Evolutionary conservation across 2,329 filamentous ascomycete species (phyloP), one percentile per base, ranked within the genome.

Genomic region (Knufia petricola): DNA sequence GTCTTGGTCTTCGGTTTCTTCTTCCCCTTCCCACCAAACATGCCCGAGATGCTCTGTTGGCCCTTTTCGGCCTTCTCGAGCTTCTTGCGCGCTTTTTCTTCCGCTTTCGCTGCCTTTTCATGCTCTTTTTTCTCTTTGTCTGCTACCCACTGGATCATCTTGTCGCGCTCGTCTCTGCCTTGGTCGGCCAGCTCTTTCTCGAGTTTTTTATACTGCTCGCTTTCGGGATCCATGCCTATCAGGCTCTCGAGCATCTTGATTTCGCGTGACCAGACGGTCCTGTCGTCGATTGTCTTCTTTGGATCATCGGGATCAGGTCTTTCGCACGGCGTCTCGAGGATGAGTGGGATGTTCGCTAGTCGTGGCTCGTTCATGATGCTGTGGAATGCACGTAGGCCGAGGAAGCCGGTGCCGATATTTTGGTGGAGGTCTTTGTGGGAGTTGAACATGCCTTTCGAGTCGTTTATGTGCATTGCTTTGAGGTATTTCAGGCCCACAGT

Each of bases 311-410:
- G 41, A 45, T 77, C 81, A 39, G 79, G 78, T 31, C 75, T 75
- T 53, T 94, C 87, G 54, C 92, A 90, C 4, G 92, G 92, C n/a
- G 92, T 98, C 71, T 98, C 92, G 6, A 98, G 76, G 1, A 98
- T 82, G 79, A 98, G 87, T 3, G 92, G 92, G 59, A 95, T 67
- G 21, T 79, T 79, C 57, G 84, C 77, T 51, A 96, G 84, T 1
- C 79, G 72, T 21, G 75, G 71, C 60, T 87, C 81, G 64, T 96
- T 96, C 73, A 96, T 83, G 51, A 98, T 70, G 61, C 82, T 87
- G 68, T 95, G 87, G 66, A 98, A 98, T 2, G 89, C 85, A 19
- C 85, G 78, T 13, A 98, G 75, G 0, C 92, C 92, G 0, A 98
- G 75, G 62, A 94, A 98, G 1, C 92, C 92, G 0, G 88, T 94